Percentiles rank a stretch among this genome's conserved stretches.
Conservation (phyloP, 2,329 filamentous ascomycete species). For the Aspergillus cejpii region DNA sequence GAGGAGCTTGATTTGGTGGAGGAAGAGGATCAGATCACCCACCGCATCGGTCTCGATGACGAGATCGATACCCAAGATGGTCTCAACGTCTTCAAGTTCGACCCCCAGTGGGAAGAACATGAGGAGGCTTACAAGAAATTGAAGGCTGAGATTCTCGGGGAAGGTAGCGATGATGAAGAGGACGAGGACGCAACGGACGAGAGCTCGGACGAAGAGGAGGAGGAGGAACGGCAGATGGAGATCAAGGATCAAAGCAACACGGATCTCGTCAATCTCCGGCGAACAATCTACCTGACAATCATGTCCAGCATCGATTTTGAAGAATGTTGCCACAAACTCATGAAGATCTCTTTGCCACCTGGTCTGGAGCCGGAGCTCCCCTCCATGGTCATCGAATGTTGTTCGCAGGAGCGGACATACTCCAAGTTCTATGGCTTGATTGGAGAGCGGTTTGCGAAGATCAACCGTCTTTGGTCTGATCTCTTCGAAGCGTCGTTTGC, state of each 20-base stretch:
- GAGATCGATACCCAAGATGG: constrained; percentile 78
- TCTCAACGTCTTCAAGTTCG: constrained; percentile 93
- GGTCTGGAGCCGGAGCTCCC: constrained; percentile 86
- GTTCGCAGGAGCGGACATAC: constrained; percentile 92
- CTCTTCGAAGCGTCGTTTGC: constrained; percentile 85
- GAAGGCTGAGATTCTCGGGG: constrained; percentile 88
- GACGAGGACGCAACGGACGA: constrained; percentile 56
- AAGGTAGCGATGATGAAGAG: constrained; percentile 78
- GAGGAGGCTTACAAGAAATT: constrained; percentile 85
- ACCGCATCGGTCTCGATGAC: constrained; percentile 73
- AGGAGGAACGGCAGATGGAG: constrained; percentile 77
- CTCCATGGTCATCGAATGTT: constrained; percentile 96
- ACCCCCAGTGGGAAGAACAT: constrained; percentile 80
- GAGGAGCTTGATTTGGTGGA: constrained; percentile 94
- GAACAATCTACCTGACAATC: constrained; percentile 95
- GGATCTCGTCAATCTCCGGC: constrained; percentile 84
- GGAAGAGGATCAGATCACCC: constrained; percentile 96
- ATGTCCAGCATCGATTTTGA: constrained; percentile 95
- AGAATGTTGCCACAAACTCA: constrained; percentile 94
- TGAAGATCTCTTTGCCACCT: constrained; percentile 81
- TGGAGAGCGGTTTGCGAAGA: constrained; percentile 88
- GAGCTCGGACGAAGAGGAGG: constrained; percentile 63
- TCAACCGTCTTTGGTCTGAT: constrained; percentile 90
- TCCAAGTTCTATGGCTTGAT: constrained; percentile 96
- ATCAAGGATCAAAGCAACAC: constrained; percentile 98